phyloP scores from a whole-genome alignment of 805 yeast species.

The Metschnikowia lunata region DNA sequence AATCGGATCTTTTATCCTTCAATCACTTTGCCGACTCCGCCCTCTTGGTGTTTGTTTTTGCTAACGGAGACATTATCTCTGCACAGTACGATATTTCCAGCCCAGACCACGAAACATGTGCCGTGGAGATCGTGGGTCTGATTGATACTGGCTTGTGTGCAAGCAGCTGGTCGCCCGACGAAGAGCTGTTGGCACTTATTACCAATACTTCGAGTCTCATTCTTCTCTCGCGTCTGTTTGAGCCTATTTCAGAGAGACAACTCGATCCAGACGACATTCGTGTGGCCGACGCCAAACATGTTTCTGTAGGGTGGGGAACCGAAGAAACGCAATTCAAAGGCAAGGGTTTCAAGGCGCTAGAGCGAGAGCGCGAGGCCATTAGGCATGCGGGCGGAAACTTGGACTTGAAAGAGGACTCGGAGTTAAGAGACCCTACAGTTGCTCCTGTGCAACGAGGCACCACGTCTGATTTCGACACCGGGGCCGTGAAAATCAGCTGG shows the following conservation, averaged over 20 bases:
- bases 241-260: slow-evolving; percentile 65
- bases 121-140: slow-evolving; percentile 76
- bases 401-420: slow-evolving; percentile 53
- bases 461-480: slow-evolving; percentile 51
- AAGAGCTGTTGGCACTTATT: slow-evolving; percentile 71
- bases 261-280: slow-evolving; percentile 59
- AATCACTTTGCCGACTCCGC: slow-evolving; percentile 66
- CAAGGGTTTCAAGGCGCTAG: slow-evolving; percentile 77
- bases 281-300: slow-evolving; percentile 65
- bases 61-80: slow-evolving; percentile 70
- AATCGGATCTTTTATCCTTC: slow-evolving; percentile 45
- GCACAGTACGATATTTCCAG: slow-evolving; percentile 59
- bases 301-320: slow-evolving; percentile 98
- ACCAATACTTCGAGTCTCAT: slow-evolving; percentile 60
- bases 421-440: slow-evolving; percentile 84
- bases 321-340: slow-evolving; percentile 96
- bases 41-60: slow-evolving; percentile 62
- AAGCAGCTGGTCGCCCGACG: slow-evolving; percentile 88
- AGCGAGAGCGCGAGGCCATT: slow-evolving; percentile 52
- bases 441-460: slow-evolving; percentile 67
- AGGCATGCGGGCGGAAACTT: slow-evolving; percentile 52
- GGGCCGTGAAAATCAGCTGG: slow-evolving; percentile 66
- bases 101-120: slow-evolving; percentile 37
- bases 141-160: slow-evolving; percentile 71
- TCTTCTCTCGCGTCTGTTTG: slow-evolving; percentile 70